Percentiles rank a stretch among this genome's conserved stretches.
Evolutionary conservation across 148 eudicot genomes (phyloP).

Genomic region (Rhododendron ferrugineum): DNA sequence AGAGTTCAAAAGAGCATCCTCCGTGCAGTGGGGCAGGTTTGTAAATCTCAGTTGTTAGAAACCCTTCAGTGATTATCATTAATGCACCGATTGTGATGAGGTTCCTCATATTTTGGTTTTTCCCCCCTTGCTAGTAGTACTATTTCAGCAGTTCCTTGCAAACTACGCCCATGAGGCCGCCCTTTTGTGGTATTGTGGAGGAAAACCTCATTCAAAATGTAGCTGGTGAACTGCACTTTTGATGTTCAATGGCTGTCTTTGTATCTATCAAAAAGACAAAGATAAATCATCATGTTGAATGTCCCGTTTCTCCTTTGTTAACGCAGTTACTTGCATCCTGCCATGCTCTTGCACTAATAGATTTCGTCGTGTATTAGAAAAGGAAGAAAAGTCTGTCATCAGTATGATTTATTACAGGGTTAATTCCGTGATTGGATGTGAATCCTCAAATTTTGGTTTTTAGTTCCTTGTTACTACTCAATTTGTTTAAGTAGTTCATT

Average conservation of each 20-base stretch:
- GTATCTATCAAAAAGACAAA: not conserved
- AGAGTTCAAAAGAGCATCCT: constrained; percentile 84
- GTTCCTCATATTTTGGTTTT: not conserved
- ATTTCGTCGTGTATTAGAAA: not conserved
- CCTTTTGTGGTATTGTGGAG: not conserved
- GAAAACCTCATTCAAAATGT: not conserved
- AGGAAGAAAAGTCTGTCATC: not conserved
- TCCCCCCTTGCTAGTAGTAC: not conserved
- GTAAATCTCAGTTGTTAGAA: not conserved
- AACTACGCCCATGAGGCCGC: not conserved
- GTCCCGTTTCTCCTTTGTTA: not conserved
- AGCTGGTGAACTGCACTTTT: not conserved
- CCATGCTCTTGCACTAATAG: not conserved
- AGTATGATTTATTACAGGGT: not conserved
- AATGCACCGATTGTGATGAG: not conserved
- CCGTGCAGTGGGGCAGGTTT: constrained; percentile 90
- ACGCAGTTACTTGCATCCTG: not conserved
- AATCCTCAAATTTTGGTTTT: not conserved
- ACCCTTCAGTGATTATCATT: not conserved
- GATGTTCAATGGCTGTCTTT: not conserved
- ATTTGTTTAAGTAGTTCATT: not conserved
- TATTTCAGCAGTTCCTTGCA: not conserved
- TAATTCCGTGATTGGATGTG: not conserved
- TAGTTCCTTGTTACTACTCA: not conserved
- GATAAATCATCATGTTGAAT: not conserved